Evolutionary conservation across 2,329 filamentous ascomycete species (phyloP).

Genomic region (Calonectria pauciramosa): DNA sequence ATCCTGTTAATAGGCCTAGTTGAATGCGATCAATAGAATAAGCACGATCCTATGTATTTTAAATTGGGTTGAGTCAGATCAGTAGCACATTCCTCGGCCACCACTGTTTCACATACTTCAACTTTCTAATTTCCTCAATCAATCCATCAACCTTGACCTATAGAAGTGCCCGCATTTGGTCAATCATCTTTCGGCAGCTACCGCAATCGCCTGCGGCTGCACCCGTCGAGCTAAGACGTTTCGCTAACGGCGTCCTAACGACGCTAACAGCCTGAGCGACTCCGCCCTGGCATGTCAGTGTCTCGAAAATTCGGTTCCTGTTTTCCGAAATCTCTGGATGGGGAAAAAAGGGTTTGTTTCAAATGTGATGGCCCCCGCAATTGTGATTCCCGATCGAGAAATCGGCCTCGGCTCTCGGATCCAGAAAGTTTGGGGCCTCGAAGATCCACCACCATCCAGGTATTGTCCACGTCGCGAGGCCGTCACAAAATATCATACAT

Average conservation of each 20-base stretch:
- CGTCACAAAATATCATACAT: not conserved
- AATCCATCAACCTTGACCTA: not conserved
- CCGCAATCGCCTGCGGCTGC: not conserved
- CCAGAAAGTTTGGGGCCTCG: not conserved
- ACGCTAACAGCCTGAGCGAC: not conserved
- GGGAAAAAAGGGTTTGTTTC: not conserved
- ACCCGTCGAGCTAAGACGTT: not conserved
- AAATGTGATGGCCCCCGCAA: not conserved
- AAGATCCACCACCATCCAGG: not conserved
- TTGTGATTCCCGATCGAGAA: not conserved
- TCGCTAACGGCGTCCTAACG: not conserved
- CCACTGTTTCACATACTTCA: not conserved
- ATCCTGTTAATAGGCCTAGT: not conserved
- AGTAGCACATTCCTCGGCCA: not conserved
- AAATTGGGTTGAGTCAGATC: not conserved
- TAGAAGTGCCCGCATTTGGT: not conserved
- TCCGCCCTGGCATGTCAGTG: not conserved
- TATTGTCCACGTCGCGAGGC: not conserved
- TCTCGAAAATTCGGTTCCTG: not conserved
- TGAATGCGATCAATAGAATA: not conserved
- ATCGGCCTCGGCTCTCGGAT: not conserved
- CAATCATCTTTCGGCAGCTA: not conserved
- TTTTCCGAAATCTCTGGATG: not conserved
- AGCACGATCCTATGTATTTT: not conserved
- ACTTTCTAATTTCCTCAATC: not conserved